These are phyloP conservation scores for Schizochytrium sp. DNA, from an alignment of 108 stramenopile species.

Conservation along the genomic window DNA sequence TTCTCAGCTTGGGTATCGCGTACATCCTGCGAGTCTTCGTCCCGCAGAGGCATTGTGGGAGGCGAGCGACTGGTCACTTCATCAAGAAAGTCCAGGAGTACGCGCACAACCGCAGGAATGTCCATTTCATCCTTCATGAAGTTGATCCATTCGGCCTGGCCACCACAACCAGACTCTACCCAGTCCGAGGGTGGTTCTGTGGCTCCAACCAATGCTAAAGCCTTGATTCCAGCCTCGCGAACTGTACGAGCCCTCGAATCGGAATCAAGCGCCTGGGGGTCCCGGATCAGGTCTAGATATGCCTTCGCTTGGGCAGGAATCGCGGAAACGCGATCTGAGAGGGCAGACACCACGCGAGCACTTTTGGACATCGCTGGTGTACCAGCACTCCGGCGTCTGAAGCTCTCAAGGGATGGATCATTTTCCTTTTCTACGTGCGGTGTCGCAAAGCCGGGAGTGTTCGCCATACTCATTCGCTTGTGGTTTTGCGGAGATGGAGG, in stretches of 20 bases:
- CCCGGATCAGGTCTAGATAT: not conserved
- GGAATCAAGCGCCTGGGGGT: not conserved
- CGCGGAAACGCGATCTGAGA: not conserved
- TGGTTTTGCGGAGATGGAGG: slow-evolving; percentile 36
- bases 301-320: not conserved
- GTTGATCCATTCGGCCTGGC: slow-evolving; percentile 31
- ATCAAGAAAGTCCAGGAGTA: slow-evolving; percentile 25
- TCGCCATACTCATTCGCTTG: not conserved
- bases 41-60: not conserved
- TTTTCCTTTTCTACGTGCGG: slow-evolving; percentile 53
- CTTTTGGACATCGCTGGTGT: not conserved
- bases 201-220: not conserved
- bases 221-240: slow-evolving; percentile 51
- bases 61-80: not conserved
- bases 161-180: slow-evolving; percentile 48
- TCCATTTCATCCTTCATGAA: not conserved
- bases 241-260: not conserved
- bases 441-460: slow-evolving; percentile 2
- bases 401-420: not conserved
- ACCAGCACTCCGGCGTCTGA: not conserved
- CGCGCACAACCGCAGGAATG: not conserved
- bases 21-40: slow-evolving; percentile 22
- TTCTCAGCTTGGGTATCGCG: not conserved
- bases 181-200: slow-evolving; percentile 36
- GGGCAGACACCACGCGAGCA: not conserved